phyloP scores from a whole-genome alignment of 2,329 filamentous ascomycete genomes.

The Talaromyces sp. region DNA sequence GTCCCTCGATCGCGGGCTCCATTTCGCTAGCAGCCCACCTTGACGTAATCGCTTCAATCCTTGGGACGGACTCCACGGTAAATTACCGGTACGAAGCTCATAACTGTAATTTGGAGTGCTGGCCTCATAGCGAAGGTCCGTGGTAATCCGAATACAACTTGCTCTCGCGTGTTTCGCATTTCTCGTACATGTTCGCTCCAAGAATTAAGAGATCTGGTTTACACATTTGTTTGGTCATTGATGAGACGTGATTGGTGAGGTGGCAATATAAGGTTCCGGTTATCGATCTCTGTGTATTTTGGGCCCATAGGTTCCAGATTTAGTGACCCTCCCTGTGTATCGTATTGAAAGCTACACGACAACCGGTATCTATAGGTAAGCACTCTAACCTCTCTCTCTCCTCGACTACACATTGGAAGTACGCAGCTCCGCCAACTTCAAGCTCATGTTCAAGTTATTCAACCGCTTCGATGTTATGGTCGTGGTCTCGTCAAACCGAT shows the following conservation, averaged over 20 bases:
- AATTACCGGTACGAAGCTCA: neutral
- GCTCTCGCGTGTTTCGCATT: neutral
- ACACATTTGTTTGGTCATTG: neutral
- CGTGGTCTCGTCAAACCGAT: neutral
- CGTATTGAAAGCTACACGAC: too few species aligned
- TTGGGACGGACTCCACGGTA: neutral
- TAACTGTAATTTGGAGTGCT: neutral
- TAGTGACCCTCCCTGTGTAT: neutral
- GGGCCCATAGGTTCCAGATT: neutral
- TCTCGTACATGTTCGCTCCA: neutral
- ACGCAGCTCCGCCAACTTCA: neutral
- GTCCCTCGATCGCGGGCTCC: neutral
- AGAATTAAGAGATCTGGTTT: neutral
- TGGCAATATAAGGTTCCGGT: neutral
- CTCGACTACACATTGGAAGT: neutral
- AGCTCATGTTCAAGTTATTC: neutral
- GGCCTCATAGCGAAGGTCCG: neutral
- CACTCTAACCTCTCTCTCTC: too few species aligned
- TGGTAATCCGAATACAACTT: neutral
- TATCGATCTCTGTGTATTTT: neutral
- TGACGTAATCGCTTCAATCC: neutral
- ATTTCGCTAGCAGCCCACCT: neutral
- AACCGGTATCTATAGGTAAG: too few species aligned
- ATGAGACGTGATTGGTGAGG: neutral
- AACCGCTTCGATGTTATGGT: neutral